Percentiles rank a stretch among this genome's conserved stretches.
These are phyloP conservation scores for Backusella tuberculispora DNA, from an alignment of 192 early-diverging fungal genomes.

Conservation along the genomic window DNA sequence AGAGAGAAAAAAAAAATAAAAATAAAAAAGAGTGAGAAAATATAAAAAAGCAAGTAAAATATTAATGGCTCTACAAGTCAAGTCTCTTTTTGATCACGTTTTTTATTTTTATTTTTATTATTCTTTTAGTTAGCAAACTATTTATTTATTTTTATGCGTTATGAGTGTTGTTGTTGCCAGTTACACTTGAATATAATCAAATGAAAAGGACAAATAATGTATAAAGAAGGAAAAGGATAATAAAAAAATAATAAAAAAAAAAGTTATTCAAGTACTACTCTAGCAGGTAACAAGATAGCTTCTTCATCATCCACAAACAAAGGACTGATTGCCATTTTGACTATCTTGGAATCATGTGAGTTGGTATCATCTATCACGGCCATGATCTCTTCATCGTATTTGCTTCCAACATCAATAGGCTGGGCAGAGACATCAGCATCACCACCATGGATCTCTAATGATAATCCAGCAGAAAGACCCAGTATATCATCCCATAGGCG, in stretches of 20 bases:
- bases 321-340: slow-evolving; percentile 36
- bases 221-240: no score
- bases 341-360: slow-evolving; percentile 26
- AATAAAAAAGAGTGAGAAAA: not conserved
- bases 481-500: slow-evolving; percentile 31
- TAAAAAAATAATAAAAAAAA: not conserved
- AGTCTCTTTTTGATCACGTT: not conserved
- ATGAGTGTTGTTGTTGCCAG: not conserved
- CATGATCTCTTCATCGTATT: slow-evolving; percentile 43
- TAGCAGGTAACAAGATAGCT: slow-evolving; percentile 34
- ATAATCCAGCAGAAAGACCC: slow-evolving; percentile 26
- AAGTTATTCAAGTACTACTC: slow-evolving; percentile 35
- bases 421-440: slow-evolving; percentile 42
- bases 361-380: slow-evolving; percentile 24
- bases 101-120: not conserved
- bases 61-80: not conserved
- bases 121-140: not conserved
- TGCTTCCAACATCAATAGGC: slow-evolving; percentile 30
- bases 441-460: slow-evolving; percentile 42
- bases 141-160: not conserved
- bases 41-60: not conserved
- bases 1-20: not conserved
- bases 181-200: not conserved
- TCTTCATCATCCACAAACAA: slow-evolving; percentile 44
- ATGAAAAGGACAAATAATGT: not conserved